Percentiles rank a stretch among this genome's conserved stretches.
These are phyloP conservation scores for Salix udensis DNA, from an alignment of 345 rosid species.

Conservation along the genomic window DNA sequence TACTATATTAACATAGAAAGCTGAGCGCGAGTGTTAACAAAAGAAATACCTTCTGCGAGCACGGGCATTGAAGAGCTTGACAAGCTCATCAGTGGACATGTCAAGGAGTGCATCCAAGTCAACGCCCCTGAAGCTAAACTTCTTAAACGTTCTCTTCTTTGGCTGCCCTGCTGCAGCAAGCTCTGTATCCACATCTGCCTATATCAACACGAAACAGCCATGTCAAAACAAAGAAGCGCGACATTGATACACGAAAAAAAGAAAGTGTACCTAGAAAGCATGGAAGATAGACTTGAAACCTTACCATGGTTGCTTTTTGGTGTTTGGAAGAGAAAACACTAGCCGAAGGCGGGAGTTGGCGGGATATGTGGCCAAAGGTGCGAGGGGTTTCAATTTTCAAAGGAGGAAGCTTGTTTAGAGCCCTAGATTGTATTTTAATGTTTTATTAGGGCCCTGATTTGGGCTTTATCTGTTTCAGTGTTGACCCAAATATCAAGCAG, in stretches of 20 bases:
- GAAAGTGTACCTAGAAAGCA: not conserved
- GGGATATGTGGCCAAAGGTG: slow-evolving; percentile 16
- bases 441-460: not conserved
- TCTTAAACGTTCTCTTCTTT: slow-evolving; percentile 35
- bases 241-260: not conserved
- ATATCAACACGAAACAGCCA: not conserved
- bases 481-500: not conserved
- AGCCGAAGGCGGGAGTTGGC: not conserved
- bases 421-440: slow-evolving; percentile 8
- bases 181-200: slow-evolving; percentile 47
- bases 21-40: not conserved
- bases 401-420: not conserved
- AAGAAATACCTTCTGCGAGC: slow-evolving; percentile 26
- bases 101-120: slow-evolving; percentile 36
- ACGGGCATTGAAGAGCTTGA: slow-evolving; percentile 25
- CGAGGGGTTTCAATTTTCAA: no score
- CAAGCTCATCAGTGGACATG: slow-evolving; percentile 32
- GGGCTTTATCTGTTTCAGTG: not conserved
- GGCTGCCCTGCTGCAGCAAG: slow-evolving; percentile 26
- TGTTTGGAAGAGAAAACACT: not conserved
- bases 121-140: slow-evolving; percentile 36
- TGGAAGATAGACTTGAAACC: not conserved
- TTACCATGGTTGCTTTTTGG: slow-evolving; percentile 32
- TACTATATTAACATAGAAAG: no score
- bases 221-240: not conserved